Evolutionary conservation across 2,329 filamentous ascomycete genomes (phyloP).

Genomic region (Sporothrix dimorphospora): DNA sequence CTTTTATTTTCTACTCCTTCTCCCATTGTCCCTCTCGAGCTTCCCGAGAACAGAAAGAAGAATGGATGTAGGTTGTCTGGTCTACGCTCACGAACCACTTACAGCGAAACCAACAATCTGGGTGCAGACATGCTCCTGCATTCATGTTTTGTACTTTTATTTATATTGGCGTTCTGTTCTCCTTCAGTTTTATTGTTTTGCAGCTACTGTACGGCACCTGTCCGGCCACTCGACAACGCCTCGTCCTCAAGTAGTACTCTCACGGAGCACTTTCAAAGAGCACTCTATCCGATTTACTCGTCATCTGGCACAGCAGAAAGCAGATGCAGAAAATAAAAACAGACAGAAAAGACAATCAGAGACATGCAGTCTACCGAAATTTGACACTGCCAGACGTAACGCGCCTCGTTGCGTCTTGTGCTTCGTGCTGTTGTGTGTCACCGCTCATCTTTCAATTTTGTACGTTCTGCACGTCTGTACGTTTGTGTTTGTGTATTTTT

Average conservation of each 20-base stretch:
- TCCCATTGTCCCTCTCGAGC: not conserved
- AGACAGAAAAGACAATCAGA: not conserved
- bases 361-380: conserved; percentile 17
- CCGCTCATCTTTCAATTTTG: not conserved
- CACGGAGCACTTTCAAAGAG: not conserved
- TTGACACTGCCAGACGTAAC: not conserved
- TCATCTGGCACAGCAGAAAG: conserved; percentile 13
- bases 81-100: not conserved
- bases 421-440: not conserved
- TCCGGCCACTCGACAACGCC: not conserved
- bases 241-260: not conserved
- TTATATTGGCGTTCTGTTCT: not conserved
- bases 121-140: not conserved
- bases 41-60: not conserved
- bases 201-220: not conserved
- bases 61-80: conserved; percentile 2
- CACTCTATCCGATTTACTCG: not conserved
- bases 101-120: conserved; percentile 1
- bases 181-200: not conserved
- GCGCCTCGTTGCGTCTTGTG: not conserved
- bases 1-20: not conserved
- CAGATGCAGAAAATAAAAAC: not conserved
- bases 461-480: no score
- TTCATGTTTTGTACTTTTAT: not conserved
- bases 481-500: not conserved